Base-by-base conservation (phyloP, 257 asterid species). In the Solanum sejunctum region DNA sequence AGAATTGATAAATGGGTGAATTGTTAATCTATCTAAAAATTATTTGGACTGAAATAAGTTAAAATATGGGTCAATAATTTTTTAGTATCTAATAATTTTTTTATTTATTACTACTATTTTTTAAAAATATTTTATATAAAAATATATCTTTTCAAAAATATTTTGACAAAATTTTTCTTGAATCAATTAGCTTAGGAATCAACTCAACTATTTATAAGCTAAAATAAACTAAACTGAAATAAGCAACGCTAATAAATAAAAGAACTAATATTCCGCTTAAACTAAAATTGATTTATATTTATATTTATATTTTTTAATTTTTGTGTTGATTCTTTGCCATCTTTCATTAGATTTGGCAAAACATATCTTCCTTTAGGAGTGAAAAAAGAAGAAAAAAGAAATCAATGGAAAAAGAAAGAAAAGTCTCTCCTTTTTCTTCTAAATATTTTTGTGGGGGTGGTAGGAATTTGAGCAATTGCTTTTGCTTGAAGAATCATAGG, bases 401-500 rank as follows among this genome's bases (percentile, higher is more conserved):
- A 43, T 43, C 8, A 72, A 2, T 72, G 80, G 26, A 73, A 47
- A 11, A n/a, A 43, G 60, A 47, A 47, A 23, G 21, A 26, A 75
- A 75, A 75, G 43, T 21, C 13, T 21, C 60, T 49, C 21, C 12
- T 47, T 49, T 13, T 72, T 72, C 13, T 70, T 70, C 8, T n/a
- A 41, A 41, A 18, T 36, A 45, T 43, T 71, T 32, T 20, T 18
- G 56, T 71, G 32, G 36, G 32, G 36, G 36, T 43, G 80, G 32
- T 41, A 43, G 52, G 78, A n/a, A 21, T 10, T 43, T 47, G 18
- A 45, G 80, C 39, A 47, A n/a, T 72, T 72, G 80, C 80, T 72
- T 72, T 72, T 72, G 57, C n/a, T 21, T 11, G 8, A 75, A 47
- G 81, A 49, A 75, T 47, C 43, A 75, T 47, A 75, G 8, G 15